Base-by-base conservation (phyloP, 2,329 filamentous ascomycete genomes). In the Xylaria sp. region DNA sequence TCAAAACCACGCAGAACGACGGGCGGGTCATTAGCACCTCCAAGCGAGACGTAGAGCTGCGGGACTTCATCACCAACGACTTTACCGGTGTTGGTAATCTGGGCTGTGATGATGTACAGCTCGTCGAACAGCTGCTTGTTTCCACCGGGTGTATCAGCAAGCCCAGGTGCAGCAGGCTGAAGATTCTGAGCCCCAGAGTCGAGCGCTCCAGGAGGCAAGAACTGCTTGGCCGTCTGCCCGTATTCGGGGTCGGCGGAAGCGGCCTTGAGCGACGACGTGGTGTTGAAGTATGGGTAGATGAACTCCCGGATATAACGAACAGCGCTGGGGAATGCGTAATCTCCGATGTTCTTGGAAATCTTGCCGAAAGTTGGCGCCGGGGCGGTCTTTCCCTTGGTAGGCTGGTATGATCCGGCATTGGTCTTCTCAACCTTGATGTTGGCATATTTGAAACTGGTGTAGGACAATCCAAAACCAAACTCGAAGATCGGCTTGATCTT, bases 41-140 rank as follows among this genome's bases (percentile, higher is more conserved):
- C 95, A 2, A 97, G 91, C 36, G 87, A 89, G 63, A 98, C 77
- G 80, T 98, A 95, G 15, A 94, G 81, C 83, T 96, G 93, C 0
- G 90, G 85, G 1, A 96, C 86, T 77, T 93, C 92, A 48, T 93
- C 91, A 33, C 92, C 91, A 0, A 80, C 83, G 0, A 88, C 73
- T 0, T 79, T 75, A 40, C 93, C 93, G 2, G 87, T 92, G 84
- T 97, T 96, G 72, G 85, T 90, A 70, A 96, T 85, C 17, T 86
- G 88, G 0, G 89, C 90, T 0, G 87, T 87, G 20, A 92, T 87
- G 11, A 84, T 88, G 83, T 90, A 93, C 56, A 93, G 75, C 0
- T 89, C 82, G 69, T 93, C 91, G 82, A 88, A 94, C 1, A 94
- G 86, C 65, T 77, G 84, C 78, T 75, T 82, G 81, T 93, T 90